phyloP scores from a whole-genome alignment of 2,329 filamentous ascomycete species.

The Aspergillus sp. region DNA sequence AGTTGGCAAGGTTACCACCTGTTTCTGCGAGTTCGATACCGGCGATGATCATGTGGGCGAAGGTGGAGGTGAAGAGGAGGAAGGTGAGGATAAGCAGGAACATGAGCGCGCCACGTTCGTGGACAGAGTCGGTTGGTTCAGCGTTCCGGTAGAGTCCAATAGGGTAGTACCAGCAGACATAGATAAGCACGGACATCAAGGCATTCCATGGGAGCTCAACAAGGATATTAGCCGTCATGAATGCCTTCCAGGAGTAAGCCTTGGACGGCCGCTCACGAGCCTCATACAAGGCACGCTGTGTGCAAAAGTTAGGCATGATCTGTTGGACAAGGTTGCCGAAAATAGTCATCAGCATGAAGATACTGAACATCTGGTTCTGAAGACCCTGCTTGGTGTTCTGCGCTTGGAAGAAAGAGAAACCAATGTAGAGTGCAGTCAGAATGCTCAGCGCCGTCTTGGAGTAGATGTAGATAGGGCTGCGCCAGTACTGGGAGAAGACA shows the following conservation, averaged over 20 bases:
- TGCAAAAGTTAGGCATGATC: slow-evolving; percentile 61
- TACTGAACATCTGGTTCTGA: slow-evolving; percentile 86
- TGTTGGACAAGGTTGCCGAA: slow-evolving; percentile 62
- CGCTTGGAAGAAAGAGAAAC: slow-evolving; percentile 77
- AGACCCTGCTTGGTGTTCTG: slow-evolving; percentile 75
- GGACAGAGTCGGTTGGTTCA: slow-evolving; percentile 37
- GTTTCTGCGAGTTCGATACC: slow-evolving; percentile 69
- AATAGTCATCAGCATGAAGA: slow-evolving; percentile 82
- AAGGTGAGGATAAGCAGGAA: slow-evolving; percentile 66
- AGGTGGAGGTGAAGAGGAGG: slow-evolving; percentile 70
- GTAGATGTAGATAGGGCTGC: slow-evolving; percentile 85
- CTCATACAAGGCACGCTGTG: slow-evolving; percentile 60
- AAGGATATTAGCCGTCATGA: slow-evolving; percentile 69
- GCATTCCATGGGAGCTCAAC: slow-evolving; percentile 70
- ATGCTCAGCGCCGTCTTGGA: slow-evolving; percentile 71
- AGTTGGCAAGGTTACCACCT: slow-evolving; percentile 61
- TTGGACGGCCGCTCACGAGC: slow-evolving; percentile 64
- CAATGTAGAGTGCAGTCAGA: slow-evolving; percentile 71
- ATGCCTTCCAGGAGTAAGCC: slow-evolving; percentile 72
- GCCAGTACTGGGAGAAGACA: slow-evolving; percentile 91
- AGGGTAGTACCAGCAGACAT: slow-evolving; percentile 67
- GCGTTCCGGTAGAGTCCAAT: slow-evolving; percentile 50
- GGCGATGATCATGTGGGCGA: slow-evolving; percentile 72
- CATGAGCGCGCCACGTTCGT: slow-evolving; percentile 62
- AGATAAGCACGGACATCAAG: slow-evolving; percentile 63